Conservation (phyloP, 2,329 filamentous ascomycete genomes). For the Eutypa lata region DNA sequence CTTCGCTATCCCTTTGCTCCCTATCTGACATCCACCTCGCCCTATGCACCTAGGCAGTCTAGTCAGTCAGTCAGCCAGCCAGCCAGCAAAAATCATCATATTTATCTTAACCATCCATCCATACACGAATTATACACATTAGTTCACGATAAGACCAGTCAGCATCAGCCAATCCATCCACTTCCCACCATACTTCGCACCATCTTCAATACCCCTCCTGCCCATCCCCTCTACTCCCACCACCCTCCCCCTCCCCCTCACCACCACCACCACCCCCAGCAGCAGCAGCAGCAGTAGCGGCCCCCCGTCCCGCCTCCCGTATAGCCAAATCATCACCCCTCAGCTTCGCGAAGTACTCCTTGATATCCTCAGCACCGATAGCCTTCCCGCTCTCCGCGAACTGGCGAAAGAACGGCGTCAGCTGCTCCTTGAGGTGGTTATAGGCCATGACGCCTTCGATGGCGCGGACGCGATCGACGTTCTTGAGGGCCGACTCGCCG, state of each 20-base stretch:
- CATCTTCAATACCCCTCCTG: neutral
- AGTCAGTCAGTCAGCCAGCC: too few relatives aligned
- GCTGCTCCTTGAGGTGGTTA: conserved; percentile 90
- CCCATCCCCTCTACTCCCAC: neutral
- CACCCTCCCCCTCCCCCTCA: neutral
- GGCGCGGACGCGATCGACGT: conserved; percentile 86
- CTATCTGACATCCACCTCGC: too few relatives aligned
- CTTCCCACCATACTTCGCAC: too few relatives aligned
- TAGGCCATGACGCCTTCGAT: conserved; percentile 99
- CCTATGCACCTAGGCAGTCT: too few relatives aligned
- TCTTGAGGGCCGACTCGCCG: conserved; percentile 87
- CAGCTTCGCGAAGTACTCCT: conserved; percentile 90
- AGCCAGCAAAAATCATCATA: too few relatives aligned
- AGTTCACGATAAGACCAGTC: too few relatives aligned
- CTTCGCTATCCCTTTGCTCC: too few relatives aligned
- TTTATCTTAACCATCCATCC: too few relatives aligned
- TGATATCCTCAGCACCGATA: conserved; percentile 93
- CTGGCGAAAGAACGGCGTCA: conserved; percentile 91
- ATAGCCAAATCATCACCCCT: conserved; percentile 81
- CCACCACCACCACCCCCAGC: conserved; percentile 29
- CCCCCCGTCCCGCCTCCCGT: conserved; percentile 58
- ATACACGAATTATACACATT: too few relatives aligned
- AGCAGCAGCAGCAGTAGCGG: too few relatives aligned
- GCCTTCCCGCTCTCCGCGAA: conserved; percentile 88
- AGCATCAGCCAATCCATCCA: too few relatives aligned